Evolutionary conservation across 1,284 basidiomycete species (phyloP), one percentile per base, ranked within the genome.

Genomic region (Tetrapyrgos nigripes): DNA sequence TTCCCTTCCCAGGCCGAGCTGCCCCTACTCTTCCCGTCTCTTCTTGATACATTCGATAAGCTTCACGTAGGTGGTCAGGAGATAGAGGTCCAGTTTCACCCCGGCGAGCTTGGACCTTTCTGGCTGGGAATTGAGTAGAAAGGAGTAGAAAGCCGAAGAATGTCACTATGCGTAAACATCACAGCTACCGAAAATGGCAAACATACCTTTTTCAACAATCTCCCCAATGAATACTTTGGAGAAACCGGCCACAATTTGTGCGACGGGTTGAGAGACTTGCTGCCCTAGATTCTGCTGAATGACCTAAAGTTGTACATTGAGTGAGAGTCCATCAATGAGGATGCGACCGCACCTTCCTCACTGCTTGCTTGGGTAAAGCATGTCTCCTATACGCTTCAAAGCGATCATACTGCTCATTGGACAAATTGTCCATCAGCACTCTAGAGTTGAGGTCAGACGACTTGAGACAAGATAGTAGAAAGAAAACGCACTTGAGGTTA

Each of bases 151-250:
- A 9, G 24, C 49, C 21, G 14, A 53, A 26, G 28, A 8, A 50
- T 23, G 23, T 50, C 33, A n/a, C 43, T 14, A n/a, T 44, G 4
- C 11, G 11, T 14, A 19, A 50, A 26, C 54, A 40, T 19, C 57
- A 29, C 26, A 50, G 19, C 33, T 27, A 11, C 19, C 21, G 3
- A 40, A 3, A 4, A 54, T 29, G 23, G 49, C 2, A 13, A 6
- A 67, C 77, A 52, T 55, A 92, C 93, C 93, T 77, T 91, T 90
- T 72, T 96, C 94, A 21, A 96, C 85, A 4, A 96, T 92, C 72
- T 96, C 94, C 2, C 94, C 94, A 9, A 97, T 92, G 66, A 97
- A 97, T 1, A 96, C 93, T 70, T 97, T 97, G 19, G 85, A 84
- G 57, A 96, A 92, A 67, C 94, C 94, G 6, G 93, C 91, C 0